Base-by-base conservation (phyloP, 108 stramenopile species). In the Skeletonema tropicum region DNA sequence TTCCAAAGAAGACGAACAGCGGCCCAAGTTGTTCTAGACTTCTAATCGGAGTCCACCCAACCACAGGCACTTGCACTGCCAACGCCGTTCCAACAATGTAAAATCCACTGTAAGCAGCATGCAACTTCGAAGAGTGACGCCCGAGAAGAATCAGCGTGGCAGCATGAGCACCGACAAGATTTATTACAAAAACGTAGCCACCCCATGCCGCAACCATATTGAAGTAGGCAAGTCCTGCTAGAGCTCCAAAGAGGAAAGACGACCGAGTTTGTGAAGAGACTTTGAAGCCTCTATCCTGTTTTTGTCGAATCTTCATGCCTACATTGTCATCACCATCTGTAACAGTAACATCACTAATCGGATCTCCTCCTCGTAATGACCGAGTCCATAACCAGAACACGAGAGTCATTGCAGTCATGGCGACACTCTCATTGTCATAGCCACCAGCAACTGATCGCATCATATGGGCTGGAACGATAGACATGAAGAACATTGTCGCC, bases 201-300 rank as follows among this genome's bases (percentile, higher is more conserved):
- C 99, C 99, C 99, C 99, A 99, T 0, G 97, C 92, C 3, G 98
- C 98, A n/a, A 98, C 99, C 99, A 99, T 99, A 83, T 98, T 90
- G 60, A 95, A 90, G 75, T 95, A 95, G 19, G 84, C 87, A 12
- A 92, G 14, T 6, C 89, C 94, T 3, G 90, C 74, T 29, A 91
- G 11, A 8, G 68, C 67, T 21, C 89, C 89, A 60, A 49, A 82
- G 36, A 82, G n/a, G 14, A 59, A 55, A 3, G 64, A 70, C 15
- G 58, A 49, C 6, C 52, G 69, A n/a, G 71, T 65, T 31, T 64
- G 41, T 9, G 33, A 8, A 13, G 70, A 68, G 39, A 75, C 0
- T 0, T 0, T 35, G 32, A 82, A 82, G 10, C 81, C 70, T 2
- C 13, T 11, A 64, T 80, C 79, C 10, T 68, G 71, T 38, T 80